phyloP scores from a whole-genome alignment of 352 stramenopile genomes.

The Peronospora farinosa region DNA sequence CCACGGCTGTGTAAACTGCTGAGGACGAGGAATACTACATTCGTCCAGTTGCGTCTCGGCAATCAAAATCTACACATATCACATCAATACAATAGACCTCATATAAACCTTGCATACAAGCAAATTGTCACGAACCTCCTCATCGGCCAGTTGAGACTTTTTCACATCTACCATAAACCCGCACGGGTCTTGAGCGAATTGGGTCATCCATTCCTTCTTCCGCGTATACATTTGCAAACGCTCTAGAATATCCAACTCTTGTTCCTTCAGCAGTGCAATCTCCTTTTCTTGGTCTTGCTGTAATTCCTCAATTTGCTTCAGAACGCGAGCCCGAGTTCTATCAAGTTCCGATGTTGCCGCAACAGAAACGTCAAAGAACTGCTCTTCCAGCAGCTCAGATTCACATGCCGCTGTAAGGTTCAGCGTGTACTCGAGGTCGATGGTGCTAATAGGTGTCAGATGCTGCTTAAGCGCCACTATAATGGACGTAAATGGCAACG shows the following conservation, averaged over 20 bases:
- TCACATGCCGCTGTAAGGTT: constrained; percentile 29
- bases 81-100: not conserved
- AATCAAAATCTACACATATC: constrained; percentile 37
- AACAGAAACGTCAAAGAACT: constrained; percentile 58
- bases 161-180: constrained; percentile 56
- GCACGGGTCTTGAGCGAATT: constrained; percentile 60
- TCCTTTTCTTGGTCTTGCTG: constrained; percentile 64
- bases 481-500: constrained; percentile 62
- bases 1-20: constrained; percentile 70
- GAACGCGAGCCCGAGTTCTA: constrained; percentile 25
- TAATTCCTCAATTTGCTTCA: constrained; percentile 57
- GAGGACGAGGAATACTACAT: constrained; percentile 42
- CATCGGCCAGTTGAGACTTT: constrained; percentile 51
- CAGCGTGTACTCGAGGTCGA: constrained; percentile 64
- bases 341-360: constrained; percentile 45
- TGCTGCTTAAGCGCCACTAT: constrained; percentile 64
- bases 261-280: constrained; percentile 43
- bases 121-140: constrained; percentile 33
- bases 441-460: constrained; percentile 40
- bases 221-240: constrained; percentile 39
- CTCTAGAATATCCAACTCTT: constrained; percentile 50
- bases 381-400: constrained; percentile 38
- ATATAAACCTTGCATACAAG: not conserved
- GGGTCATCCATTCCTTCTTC: constrained; percentile 64
- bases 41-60: constrained; percentile 63